Conservation (phyloP, 495 filamentous ascomycete genomes). For the Chaetomium tenue region DNA sequence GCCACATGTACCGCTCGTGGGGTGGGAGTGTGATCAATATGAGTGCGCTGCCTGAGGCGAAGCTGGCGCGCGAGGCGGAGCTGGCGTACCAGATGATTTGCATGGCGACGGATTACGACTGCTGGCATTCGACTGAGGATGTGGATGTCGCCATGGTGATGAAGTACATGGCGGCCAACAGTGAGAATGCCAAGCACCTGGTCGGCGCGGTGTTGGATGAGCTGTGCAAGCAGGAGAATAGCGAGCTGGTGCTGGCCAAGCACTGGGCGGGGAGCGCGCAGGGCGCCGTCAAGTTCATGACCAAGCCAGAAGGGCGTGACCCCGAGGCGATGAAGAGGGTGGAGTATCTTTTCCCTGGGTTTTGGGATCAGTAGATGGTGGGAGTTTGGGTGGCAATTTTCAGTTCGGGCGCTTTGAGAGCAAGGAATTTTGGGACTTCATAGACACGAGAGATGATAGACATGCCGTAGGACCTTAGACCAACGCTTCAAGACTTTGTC, state of each 20-base stretch:
- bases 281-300: conserved; percentile 71
- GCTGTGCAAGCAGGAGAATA: conserved; percentile 70
- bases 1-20: conserved; percentile 88
- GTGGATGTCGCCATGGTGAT: conserved; percentile 98
- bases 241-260: conserved; percentile 74
- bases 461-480: conserved; percentile 1
- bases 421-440: neutral
- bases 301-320: conserved; percentile 60
- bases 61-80: conserved; percentile 93
- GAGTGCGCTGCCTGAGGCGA: conserved; percentile 93
- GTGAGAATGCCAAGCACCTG: conserved; percentile 77
- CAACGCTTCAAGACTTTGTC: neutral
- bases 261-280: conserved; percentile 63
- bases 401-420: neutral
- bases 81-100: conserved; percentile 97
- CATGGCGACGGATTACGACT: conserved; percentile 99
- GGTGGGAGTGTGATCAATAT: conserved; percentile 95
- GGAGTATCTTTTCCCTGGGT: conserved; percentile 74
- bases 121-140: conserved; percentile 75
- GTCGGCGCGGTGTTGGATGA: conserved; percentile 86
- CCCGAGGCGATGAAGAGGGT: conserved; percentile 66
- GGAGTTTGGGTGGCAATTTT: neutral
- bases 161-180: conserved; percentile 91
- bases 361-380: conserved; percentile 38
- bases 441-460: conserved; percentile 18